Evolutionary conservation across 2,329 filamentous ascomycete genomes (phyloP).

Genomic region (Monosporascus sp.): DNA sequence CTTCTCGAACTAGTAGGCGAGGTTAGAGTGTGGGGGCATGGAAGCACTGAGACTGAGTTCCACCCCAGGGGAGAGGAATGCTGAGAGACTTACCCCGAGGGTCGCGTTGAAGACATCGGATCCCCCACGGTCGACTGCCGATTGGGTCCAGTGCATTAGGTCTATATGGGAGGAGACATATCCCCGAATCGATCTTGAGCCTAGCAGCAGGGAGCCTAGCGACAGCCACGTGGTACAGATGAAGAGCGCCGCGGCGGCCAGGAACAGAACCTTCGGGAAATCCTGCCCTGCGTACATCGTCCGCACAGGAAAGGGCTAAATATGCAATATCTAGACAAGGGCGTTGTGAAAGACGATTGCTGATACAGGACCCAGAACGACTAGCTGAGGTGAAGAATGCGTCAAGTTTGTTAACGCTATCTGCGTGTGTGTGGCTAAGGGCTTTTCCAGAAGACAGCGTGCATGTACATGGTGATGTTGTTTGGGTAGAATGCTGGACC

Average conservation of each 20-base stretch:
- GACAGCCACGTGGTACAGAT: slow-evolving; percentile 4
- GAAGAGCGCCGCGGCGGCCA: slow-evolving; percentile 2
- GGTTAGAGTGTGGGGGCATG: not conserved
- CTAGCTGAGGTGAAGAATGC: too few species aligned
- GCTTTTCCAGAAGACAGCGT: too few species aligned
- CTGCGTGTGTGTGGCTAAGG: too few species aligned
- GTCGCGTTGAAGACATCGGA: slow-evolving; percentile 13
- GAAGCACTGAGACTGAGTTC: not conserved
- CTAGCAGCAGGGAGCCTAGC: slow-evolving; percentile 4
- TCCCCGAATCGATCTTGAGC: slow-evolving; percentile 5
- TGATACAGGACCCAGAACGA: too few species aligned
- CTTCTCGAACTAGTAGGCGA: slow-evolving; percentile 30
- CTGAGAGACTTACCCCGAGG: slow-evolving; percentile 9
- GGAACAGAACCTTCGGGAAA: not conserved
- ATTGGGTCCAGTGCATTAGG: slow-evolving; percentile 1
- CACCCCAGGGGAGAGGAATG: not conserved
- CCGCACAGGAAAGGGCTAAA: too few species aligned
- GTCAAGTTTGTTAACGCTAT: too few species aligned
- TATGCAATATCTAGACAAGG: too few species aligned
- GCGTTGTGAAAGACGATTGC: too few species aligned
- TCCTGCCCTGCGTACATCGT: not conserved
- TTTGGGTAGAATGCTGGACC: too few species aligned
- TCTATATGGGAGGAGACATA: slow-evolving; percentile 3
- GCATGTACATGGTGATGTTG: too few species aligned
- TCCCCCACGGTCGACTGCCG: slow-evolving; percentile 2